These are phyloP conservation scores for Dothistroma septosporum DNA, from an alignment of 2,329 filamentous ascomycete genomes.

Conservation along the genomic window DNA sequence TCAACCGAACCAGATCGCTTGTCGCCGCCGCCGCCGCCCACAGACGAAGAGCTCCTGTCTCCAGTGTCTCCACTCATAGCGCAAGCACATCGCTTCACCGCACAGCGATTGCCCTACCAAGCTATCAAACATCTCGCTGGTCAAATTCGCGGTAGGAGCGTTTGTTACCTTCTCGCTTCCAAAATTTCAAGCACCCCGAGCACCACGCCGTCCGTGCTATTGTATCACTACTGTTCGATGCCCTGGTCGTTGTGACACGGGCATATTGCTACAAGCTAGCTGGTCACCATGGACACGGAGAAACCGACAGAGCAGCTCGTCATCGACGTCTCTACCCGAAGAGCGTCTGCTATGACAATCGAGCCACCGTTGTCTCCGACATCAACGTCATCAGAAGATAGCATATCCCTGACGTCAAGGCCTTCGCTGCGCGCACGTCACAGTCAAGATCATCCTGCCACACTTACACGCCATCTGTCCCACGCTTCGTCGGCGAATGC, in stretches of 20 bases:
- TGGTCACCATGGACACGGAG: constrained; percentile 14
- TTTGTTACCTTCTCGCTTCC: neutral
- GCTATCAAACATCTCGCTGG: neutral
- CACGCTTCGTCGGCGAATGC: constrained; percentile 29
- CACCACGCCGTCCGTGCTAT: neutral
- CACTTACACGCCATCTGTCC: constrained; percentile 27
- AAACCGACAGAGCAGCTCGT: constrained; percentile 8
- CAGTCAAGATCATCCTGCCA: constrained; percentile 22
- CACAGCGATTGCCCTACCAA: neutral
- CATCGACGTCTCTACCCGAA: constrained; percentile 10
- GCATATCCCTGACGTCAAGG: constrained; percentile 21
- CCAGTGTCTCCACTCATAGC: neutral
- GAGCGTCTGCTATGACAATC: constrained; percentile 27
- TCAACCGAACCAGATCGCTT: constrained; percentile 1
- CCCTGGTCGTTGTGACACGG: neutral
- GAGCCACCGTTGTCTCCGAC: constrained; percentile 25
- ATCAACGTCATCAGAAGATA: constrained; percentile 23
- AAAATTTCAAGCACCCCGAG: neutral
- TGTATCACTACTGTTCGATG: neutral
- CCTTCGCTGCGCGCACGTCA: constrained; percentile 19
- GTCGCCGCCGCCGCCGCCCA: constrained; percentile 1
- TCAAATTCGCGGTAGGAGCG: neutral
- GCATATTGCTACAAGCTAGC: neutral
- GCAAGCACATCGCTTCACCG: constrained; percentile 5
- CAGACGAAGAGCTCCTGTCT: neutral